Evolutionary conservation across 1,284 basidiomycete genomes (phyloP).

Genomic region (Stygiomarasmius scandens): DNA sequence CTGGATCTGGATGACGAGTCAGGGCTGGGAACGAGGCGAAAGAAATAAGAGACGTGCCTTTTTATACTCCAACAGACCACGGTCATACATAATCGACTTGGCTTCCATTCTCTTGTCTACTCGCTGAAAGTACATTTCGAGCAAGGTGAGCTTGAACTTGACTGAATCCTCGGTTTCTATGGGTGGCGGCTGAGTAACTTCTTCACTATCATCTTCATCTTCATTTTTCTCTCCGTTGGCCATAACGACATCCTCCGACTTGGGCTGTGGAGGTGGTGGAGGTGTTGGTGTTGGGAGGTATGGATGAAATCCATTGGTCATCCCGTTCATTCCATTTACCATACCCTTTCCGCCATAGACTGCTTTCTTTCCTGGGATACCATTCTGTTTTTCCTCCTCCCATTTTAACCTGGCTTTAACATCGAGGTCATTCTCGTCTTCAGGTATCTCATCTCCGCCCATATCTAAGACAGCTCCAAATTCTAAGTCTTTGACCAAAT

Average conservation of each 20-base stretch:
- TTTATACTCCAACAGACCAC: slow-evolving; percentile 92
- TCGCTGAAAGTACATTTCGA: slow-evolving; percentile 93
- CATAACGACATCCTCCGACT: slow-evolving; percentile 52
- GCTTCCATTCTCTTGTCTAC: slow-evolving; percentile 87
- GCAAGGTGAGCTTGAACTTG: slow-evolving; percentile 86
- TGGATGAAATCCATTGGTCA: slow-evolving; percentile 41
- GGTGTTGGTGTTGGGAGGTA: too few species aligned
- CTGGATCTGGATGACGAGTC: slow-evolving; percentile 64
- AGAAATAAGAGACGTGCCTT: slow-evolving; percentile 55
- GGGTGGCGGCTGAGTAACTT: slow-evolving; percentile 70
- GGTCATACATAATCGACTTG: slow-evolving; percentile 93
- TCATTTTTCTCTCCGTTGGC: slow-evolving; percentile 38
- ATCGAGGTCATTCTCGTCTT: slow-evolving; percentile 73
- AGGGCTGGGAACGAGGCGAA: neutral
- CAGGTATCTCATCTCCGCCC: slow-evolving; percentile 83
- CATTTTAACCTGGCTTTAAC: slow-evolving; percentile 69
- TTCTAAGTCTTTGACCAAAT: slow-evolving; percentile 94
- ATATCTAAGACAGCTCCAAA: slow-evolving; percentile 87
- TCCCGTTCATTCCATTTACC: slow-evolving; percentile 55
- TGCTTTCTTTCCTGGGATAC: slow-evolving; percentile 22
- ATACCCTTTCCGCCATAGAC: slow-evolving; percentile 36
- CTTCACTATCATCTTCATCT: slow-evolving; percentile 53
- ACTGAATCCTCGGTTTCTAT: slow-evolving; percentile 88
- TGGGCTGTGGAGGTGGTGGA: slow-evolving; percentile 30
- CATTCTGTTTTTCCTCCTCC: slow-evolving; percentile 59